A percentile compares a stretch with the other conserved stretches of the same genome.
Evolutionary conservation across 257 asterid species (phyloP).

Genomic region (Oldenlandia corymbosa): DNA sequence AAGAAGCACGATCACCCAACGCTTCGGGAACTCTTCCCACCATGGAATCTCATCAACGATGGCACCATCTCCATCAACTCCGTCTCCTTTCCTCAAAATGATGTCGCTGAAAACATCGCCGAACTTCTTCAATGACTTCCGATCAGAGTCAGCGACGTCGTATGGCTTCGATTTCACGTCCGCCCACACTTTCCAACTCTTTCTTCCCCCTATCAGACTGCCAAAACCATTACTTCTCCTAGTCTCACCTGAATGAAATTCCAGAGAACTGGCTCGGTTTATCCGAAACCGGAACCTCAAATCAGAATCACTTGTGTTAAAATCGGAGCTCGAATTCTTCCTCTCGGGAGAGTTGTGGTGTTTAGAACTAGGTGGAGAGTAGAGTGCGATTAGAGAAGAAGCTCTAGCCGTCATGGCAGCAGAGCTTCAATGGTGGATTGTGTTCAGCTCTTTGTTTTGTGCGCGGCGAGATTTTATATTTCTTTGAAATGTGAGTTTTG

Average conservation of each 20-base stretch:
- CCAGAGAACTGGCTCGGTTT: neutral
- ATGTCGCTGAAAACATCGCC: constrained; percentile 24
- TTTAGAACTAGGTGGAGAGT: constrained; percentile 58
- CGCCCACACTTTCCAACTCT: constrained; percentile 43
- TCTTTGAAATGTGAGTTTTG: too few species aligned
- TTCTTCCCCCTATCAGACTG: constrained; percentile 17
- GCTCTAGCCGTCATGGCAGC: constrained; percentile 63
- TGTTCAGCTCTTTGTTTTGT: too few species aligned
- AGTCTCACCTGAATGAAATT: neutral
- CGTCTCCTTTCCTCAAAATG: constrained; percentile 22
- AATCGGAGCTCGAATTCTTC: constrained; percentile 12
- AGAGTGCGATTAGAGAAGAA: constrained; percentile 40
- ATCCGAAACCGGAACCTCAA: constrained; percentile 17
- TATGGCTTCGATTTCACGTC: constrained; percentile 60
- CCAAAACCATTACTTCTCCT: constrained; percentile 15
- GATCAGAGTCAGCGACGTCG: constrained; percentile 41
- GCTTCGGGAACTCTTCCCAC: constrained; percentile 77
- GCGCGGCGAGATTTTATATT: neutral
- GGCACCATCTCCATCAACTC: constrained; percentile 14
- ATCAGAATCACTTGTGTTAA: neutral
- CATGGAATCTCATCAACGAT: constrained; percentile 29
- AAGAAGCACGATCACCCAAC: constrained; percentile 83
- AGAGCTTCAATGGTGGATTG: constrained; percentile 18
- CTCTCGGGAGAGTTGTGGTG: constrained; percentile 20
- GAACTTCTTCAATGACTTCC: constrained; percentile 32